Evolutionary conservation across 1,139 yeast genomes (phyloP), one percentile per base, ranked within the genome.

Genomic region (Candida freyschussii): DNA sequence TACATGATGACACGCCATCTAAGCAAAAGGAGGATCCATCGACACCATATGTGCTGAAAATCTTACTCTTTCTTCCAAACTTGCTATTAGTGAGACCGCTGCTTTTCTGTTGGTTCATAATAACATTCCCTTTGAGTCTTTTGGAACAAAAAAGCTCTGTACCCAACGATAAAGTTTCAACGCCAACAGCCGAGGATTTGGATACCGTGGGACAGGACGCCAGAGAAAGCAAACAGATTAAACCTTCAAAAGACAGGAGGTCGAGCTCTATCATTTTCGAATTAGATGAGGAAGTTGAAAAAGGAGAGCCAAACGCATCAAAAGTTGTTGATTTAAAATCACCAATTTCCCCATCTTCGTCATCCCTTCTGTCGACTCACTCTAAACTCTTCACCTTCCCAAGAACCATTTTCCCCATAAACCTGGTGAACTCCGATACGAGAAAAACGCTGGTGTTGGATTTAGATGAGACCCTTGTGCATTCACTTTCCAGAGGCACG

Each of bases 381-480:
- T 27, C 36, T 20, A 42, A 30, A 26, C 40, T 38, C 9, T 36
- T 48, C 18, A 36, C 48, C 7, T 46, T 52, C 24, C 56, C 59
- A 2, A 50, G 57, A 43, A 63, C 67, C 29, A 53, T 70, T 13
- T 69, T 69, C 48, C 72, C 77, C 3, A 60, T 63, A 38, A 62
- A 67, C 37, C 52, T 69, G 17, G 58, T 60, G 14, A 55, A 52
- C 23, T 60, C 70, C 4, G 60, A 22, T 59, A 66, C 33, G 55
- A 65, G 66, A 44, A 91, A 89, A 55, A 81, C 89, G 1, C 66
- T 91, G 26, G 80, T 91, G 1, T 64, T 91, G 18, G 98, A 91
- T 56, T 69, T 91, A 22, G 98, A 91, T 58, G 98, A 91, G 53
- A 91, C 98, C 0, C 63, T 91, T 38, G 87, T 91, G 38, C 98